Conservation (phyloP, 257 asterid genomes). For the Leptodermis oblonga region DNA sequence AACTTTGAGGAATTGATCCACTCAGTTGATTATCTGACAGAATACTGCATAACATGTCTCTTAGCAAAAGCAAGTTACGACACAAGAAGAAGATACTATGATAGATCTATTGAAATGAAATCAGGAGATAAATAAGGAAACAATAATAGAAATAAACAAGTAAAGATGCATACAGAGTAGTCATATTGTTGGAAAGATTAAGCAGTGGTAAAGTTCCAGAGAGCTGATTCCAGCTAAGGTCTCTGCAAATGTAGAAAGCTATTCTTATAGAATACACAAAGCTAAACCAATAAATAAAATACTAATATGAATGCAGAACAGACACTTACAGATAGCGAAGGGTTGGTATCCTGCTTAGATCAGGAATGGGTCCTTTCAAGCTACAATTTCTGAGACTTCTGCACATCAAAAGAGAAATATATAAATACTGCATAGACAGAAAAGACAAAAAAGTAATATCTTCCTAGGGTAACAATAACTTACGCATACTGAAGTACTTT, state of each 20-base stretch:
- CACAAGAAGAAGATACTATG: neutral
- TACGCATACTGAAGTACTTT: too few relatives aligned
- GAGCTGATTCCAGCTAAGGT: constrained; percentile 45
- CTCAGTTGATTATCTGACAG: constrained; percentile 36
- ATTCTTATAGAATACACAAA: neutral
- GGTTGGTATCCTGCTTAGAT: constrained; percentile 35
- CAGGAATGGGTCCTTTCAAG: constrained; percentile 39
- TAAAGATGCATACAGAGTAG: constrained; percentile 35
- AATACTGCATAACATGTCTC: constrained; percentile 32
- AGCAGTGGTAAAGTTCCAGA: constrained; percentile 32
- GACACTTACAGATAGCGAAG: constrained; percentile 43
- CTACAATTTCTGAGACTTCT: constrained; percentile 53
- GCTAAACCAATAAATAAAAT: neutral
- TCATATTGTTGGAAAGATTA: constrained; percentile 33
- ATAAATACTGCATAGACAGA: neutral
- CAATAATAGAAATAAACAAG: neutral
- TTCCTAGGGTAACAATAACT: neutral
- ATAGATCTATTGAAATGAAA: neutral
- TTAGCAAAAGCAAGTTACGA: neutral
- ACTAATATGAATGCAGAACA: constrained; percentile 16
- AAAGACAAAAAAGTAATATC: too few relatives aligned
- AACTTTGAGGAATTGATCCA: constrained; percentile 41
- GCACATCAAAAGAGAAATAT: constrained; percentile 21
- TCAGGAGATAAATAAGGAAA: neutral
- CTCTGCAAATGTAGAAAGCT: constrained; percentile 26